These are phyloP conservation scores for Eimeria tenella DNA, from an alignment of 169 alveolate genomes.

Conservation along the genomic window DNA sequence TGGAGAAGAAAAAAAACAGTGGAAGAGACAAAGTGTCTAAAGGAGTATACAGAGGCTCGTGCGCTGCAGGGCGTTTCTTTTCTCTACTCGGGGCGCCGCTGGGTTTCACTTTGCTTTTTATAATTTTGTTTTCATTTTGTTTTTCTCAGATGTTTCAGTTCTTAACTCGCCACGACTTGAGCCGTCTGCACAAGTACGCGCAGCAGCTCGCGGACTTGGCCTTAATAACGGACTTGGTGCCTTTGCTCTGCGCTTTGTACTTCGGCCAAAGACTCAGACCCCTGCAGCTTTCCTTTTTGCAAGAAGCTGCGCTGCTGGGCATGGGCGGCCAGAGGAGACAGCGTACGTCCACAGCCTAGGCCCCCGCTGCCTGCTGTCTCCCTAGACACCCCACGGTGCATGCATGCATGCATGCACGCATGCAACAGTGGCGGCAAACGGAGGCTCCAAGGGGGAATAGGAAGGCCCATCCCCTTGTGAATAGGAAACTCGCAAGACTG, in stretches of 20 bases:
- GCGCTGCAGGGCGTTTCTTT: not conserved
- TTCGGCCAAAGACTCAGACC: constrained; percentile 25
- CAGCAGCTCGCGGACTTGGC: constrained; percentile 79
- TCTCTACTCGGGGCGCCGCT: no score
- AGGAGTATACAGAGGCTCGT: no score
- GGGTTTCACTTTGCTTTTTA: no score
- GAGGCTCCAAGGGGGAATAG: no score
- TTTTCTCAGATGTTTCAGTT: constrained; percentile 37
- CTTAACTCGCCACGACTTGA: constrained; percentile 77
- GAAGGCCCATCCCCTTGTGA: no score
- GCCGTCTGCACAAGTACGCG: constrained; percentile 75
- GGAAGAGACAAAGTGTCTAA: no score
- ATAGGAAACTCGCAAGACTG: no score
- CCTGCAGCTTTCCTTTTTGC: constrained; percentile 73
- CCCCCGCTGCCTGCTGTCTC: not conserved
- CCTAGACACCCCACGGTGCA: not conserved
- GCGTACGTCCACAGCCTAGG: constrained; percentile 35
- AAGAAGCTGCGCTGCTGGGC: constrained; percentile 81
- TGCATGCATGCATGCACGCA: constrained; percentile 1
- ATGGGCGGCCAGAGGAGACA: constrained; percentile 82
- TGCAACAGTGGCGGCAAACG: not conserved
- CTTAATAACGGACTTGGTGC: constrained; percentile 78
- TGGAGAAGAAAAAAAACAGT: no score
- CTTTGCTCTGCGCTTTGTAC: constrained; percentile 41
- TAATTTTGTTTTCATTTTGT: no score